Conservation (phyloP, 2,329 filamentous ascomycete species). For the Ophiosphaerella narmari region DNA sequence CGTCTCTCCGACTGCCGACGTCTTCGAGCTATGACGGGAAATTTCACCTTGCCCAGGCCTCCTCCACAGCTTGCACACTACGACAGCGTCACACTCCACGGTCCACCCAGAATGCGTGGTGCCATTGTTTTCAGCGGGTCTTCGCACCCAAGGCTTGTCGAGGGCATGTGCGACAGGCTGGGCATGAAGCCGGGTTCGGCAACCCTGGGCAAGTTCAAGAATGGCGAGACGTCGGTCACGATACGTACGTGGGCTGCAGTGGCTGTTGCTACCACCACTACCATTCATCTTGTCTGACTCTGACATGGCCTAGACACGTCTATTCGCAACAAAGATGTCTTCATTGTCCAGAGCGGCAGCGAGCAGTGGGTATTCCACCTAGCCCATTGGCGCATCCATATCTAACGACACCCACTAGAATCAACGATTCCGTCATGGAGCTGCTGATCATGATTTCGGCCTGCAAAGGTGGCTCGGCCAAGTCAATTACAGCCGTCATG, state of each 20-base stretch:
- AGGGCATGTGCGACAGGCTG: constrained; percentile 68
- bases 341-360: constrained; percentile 97
- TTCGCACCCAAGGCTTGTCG: constrained; percentile 67
- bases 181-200: constrained; percentile 64
- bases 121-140: constrained; percentile 71
- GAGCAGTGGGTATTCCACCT: constrained; percentile 58
- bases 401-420: constrained; percentile 53
- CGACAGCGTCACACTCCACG: constrained; percentile 37
- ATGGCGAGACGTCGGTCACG: constrained; percentile 72
- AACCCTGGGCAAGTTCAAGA: constrained; percentile 68
- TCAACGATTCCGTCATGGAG: constrained; percentile 99
- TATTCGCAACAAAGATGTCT: constrained; percentile 97
- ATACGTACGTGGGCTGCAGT: constrained; percentile 55
- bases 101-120: constrained; percentile 61
- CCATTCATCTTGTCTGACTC: constrained; percentile 4
- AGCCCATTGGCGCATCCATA: constrained; percentile 10
- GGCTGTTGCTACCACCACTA: constrained; percentile 1
- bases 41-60: constrained; percentile 31
- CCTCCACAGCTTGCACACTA: constrained; percentile 28
- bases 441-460: constrained; percentile 98
- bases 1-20: too few relatives aligned
- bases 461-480: constrained; percentile 96
- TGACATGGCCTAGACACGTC: constrained; percentile 56
- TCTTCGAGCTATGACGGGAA: constrained; percentile 24
- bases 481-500: constrained; percentile 93